phyloP scores from a whole-genome alignment of 768 basidiomycete genomes.

The Tulasnella calospora region DNA sequence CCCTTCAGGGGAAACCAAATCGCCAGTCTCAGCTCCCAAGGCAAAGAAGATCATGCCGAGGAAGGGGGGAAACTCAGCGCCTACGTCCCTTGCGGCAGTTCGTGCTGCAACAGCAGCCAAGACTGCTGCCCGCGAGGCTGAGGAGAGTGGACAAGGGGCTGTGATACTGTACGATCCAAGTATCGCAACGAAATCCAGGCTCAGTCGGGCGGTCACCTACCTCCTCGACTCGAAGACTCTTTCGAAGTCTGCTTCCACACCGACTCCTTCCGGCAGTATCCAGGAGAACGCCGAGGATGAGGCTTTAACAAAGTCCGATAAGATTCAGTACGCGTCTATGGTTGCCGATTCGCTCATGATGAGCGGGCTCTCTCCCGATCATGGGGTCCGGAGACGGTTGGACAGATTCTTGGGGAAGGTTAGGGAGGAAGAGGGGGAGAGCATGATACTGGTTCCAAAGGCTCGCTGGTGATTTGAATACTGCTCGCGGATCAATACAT shows the following conservation, averaged over 20 bases:
- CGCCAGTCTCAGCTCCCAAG: neutral
- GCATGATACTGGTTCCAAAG: neutral
- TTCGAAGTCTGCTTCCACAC: neutral
- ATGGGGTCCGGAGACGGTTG: conserved; percentile 21
- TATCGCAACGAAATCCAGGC: neutral
- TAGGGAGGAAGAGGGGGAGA: conserved; percentile 1
- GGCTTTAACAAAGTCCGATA: neutral
- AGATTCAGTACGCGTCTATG: neutral
- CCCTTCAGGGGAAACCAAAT: neutral
- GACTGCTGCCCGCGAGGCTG: neutral
- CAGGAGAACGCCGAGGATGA: neutral
- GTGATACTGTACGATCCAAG: neutral
- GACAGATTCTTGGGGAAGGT: conserved; percentile 23
- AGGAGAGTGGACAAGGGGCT: neutral
- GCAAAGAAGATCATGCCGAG: neutral
- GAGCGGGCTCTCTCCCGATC: conserved; percentile 24
- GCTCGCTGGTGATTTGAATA: neutral
- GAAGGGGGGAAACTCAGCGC: neutral
- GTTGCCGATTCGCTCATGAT: conserved; percentile 24
- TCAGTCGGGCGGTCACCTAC: conserved; percentile 11
- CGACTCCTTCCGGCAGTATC: neutral
- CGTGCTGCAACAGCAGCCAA: conserved; percentile 13
- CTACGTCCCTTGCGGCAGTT: conserved; percentile 15
- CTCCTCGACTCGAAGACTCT: neutral
- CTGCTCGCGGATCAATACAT: neutral